Base-by-base conservation (phyloP, 2,329 filamentous ascomycete species). In the Simplicillium sp. region DNA sequence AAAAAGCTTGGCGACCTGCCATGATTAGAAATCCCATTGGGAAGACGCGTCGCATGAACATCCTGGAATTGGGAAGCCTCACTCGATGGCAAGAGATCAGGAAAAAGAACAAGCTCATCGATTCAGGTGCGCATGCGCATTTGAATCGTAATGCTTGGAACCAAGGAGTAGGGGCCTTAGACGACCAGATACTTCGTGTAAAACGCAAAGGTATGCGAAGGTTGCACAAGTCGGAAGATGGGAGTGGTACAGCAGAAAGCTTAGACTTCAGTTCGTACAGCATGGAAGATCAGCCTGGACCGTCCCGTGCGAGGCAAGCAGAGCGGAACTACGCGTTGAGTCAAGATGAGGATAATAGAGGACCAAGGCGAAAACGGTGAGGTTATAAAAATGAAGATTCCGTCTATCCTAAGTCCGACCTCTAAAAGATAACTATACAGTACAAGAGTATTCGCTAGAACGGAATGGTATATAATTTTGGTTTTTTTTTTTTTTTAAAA, bases 71-170 rank as follows among this genome's bases (percentile, higher is more conserved):
- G 44, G 84, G 84, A 0, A 62, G 65, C 29, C 65, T 82, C 67
- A 82, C 73, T 38, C 67, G 84, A 33, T 89, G 82, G 80, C 82
- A 75, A 17, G 83, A 87, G 58, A 87, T 89, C 45, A 67, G 76
- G 45, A 70, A 62, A 48, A 73, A 69, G 53, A 82, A 82, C 50
- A 65, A 63, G 36, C 60, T 82, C 37, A 68, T 79, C 37, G 74
- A 78, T 48, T 57, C 57, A 7, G 56, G 55, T 11, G 51, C 53
- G 5, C 60, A 64, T 12, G 51, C 53, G 6, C 60, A 64, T 46
- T 49, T 62, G 25, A 64, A 64, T 38, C 56, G 56, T 7, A 54
- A 53, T 14, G 60, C 60, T 11, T 45, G 59, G 28, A 57, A 58
- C 18, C 56, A 60, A 31, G 62, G 61, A 0, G 39, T 64, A 3